These are phyloP conservation scores for Infundibulicybe gibba DNA, from an alignment of 768 basidiomycete genomes.

Conservation along the genomic window DNA sequence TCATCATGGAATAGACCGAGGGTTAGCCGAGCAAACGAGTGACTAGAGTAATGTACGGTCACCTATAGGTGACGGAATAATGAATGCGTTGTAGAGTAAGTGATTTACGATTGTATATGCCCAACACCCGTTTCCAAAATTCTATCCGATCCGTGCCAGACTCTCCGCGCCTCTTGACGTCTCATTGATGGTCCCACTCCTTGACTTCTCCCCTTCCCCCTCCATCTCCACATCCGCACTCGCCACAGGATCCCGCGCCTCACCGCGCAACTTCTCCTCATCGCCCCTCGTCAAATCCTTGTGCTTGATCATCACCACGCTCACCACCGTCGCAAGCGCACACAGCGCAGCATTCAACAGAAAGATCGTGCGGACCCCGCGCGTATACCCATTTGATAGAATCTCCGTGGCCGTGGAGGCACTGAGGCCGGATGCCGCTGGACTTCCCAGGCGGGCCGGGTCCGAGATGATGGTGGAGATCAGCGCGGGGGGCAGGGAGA, in stretches of 20 bases:
- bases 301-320: slow-evolving; percentile 58
- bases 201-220: too few relatives aligned
- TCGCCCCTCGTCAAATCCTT: slow-evolving; percentile 56
- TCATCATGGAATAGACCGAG: too few relatives aligned
- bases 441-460: slow-evolving; percentile 32
- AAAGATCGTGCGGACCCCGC: slow-evolving; percentile 58
- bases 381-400: slow-evolving; percentile 46
- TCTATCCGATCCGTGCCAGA: too few relatives aligned
- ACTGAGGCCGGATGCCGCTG: slow-evolving; percentile 31
- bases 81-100: too few relatives aligned
- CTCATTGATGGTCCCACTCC: too few relatives aligned
- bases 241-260: slow-evolving; percentile 18
- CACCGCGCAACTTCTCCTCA: slow-evolving; percentile 44
- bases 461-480: slow-evolving; percentile 46
- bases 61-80: too few relatives aligned
- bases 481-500: slow-evolving; percentile 30
- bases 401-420: slow-evolving; percentile 31
- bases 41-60: too few relatives aligned
- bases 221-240: not conserved
- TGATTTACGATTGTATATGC: too few relatives aligned
- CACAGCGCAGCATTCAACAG: slow-evolving; percentile 56
- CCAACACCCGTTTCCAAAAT: too few relatives aligned
- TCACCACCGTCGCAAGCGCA: slow-evolving; percentile 49
- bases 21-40: too few relatives aligned
- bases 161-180: too few relatives aligned